These are phyloP conservation scores for Didymella exigua DNA, from an alignment of 2,329 filamentous ascomycete genomes.

Conservation along the genomic window DNA sequence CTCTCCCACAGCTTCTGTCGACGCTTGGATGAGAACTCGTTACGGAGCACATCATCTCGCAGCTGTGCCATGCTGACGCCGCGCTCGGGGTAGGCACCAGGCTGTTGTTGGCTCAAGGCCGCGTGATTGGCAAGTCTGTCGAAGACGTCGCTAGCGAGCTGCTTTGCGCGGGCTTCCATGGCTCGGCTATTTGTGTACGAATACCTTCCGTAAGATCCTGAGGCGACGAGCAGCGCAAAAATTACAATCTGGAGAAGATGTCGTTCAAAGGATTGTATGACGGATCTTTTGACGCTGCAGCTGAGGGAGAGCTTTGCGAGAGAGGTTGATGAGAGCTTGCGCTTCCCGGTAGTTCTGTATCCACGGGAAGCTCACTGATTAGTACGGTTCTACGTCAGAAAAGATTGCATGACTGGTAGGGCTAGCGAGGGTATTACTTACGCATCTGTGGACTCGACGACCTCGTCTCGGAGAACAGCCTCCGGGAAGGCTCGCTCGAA, in stretches of 20 bases:
- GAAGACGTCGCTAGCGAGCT: constrained; percentile 82
- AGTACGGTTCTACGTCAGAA: constrained; percentile 61
- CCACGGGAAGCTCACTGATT: constrained; percentile 79
- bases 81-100: constrained; percentile 68
- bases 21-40: constrained; percentile 76
- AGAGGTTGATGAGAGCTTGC: constrained; percentile 79
- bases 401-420: constrained; percentile 28
- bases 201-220: constrained; percentile 65
- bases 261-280: constrained; percentile 81
- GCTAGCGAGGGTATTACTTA: constrained; percentile 53
- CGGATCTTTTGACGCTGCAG: constrained; percentile 78
- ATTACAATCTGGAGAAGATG: constrained; percentile 81
- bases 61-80: constrained; percentile 89
- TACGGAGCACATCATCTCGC: constrained; percentile 85
- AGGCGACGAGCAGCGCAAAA: constrained; percentile 58
- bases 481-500: constrained; percentile 77
- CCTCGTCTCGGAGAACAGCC: constrained; percentile 66
- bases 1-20: constrained; percentile 83
- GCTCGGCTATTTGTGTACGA: constrained; percentile 67
- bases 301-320: constrained; percentile 88
- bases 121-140: constrained; percentile 84
- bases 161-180: constrained; percentile 75
- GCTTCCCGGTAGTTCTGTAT: constrained; percentile 73
- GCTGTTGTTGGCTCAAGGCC: constrained; percentile 71
- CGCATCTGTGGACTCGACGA: constrained; percentile 62